These are phyloP conservation scores for Lotmaria passim DNA, from an alignment of 208 protist species.

Conservation along the genomic window DNA sequence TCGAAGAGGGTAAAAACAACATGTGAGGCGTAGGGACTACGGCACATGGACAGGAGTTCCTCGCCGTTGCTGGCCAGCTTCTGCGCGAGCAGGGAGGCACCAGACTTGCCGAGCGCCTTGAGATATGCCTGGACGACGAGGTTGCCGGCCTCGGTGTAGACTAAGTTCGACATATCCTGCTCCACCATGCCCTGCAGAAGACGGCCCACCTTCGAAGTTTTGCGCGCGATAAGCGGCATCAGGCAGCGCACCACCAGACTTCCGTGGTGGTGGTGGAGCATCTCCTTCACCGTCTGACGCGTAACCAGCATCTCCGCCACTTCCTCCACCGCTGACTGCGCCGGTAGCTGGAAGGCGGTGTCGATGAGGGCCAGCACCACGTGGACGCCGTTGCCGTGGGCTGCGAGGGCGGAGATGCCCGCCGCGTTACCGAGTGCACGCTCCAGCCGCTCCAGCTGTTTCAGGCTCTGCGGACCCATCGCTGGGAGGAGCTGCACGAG, in stretches of 20 bases:
- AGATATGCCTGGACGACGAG: conserved; percentile 82
- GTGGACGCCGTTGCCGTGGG: conserved; percentile 75
- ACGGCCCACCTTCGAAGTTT: conserved; percentile 64
- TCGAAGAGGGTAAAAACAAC: conserved; percentile 81
- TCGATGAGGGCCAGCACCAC: conserved; percentile 66
- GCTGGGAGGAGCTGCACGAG: conserved; percentile 58
- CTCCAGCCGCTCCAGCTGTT: conserved; percentile 49
- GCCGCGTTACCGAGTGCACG: conserved; percentile 50
- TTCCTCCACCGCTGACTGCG: conserved; percentile 49
- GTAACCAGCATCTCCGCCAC: conserved; percentile 59
- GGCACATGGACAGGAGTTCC: conserved; percentile 71
- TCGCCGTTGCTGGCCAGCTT: conserved; percentile 62
- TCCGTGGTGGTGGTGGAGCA: conserved; percentile 63
- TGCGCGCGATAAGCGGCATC: conserved; percentile 65
- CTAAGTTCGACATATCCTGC: conserved; percentile 52
- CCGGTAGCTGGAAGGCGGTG: conserved; percentile 43
- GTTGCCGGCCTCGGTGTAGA: conserved; percentile 82
- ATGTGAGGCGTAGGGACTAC: conserved; percentile 72
- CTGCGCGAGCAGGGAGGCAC: conserved; percentile 52
- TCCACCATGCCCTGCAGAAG: conserved; percentile 65
- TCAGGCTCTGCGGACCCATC: conserved; percentile 33
- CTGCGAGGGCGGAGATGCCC: conserved; percentile 44
- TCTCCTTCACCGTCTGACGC: conserved; percentile 50
- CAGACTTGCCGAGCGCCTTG: conserved; percentile 50
- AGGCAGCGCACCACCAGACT: conserved; percentile 82